These are phyloP conservation scores for Acanthamoeba culbertsoni DNA, from an alignment of 208 protist genomes.

Conservation along the genomic window DNA sequence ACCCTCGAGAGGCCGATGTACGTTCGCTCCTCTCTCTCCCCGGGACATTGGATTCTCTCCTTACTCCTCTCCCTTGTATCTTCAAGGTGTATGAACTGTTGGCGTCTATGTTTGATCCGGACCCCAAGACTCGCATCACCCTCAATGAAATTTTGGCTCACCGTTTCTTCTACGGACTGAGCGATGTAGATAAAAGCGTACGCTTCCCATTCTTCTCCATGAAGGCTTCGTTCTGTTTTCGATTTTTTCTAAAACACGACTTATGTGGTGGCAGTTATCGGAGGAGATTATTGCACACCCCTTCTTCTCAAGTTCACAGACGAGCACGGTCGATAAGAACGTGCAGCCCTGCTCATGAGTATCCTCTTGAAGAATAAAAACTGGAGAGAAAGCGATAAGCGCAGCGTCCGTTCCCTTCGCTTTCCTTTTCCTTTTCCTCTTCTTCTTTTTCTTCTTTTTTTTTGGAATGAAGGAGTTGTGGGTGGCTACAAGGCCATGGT, in stretches of 20 bases:
- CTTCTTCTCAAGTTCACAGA: neutral
- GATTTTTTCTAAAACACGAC: neutral
- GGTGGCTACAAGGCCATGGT: slow-evolving; percentile 29
- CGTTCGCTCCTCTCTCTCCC: neutral
- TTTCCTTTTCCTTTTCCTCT: too few relatives aligned
- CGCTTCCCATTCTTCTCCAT: neutral
- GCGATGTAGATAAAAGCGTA: neutral
- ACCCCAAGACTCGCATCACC: slow-evolving; percentile 41
- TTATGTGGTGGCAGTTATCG: neutral
- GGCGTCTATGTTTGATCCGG: neutral
- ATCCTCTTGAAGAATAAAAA: too few relatives aligned
- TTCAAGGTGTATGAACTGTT: neutral
- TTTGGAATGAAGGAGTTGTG: neutral
- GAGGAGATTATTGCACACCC: neutral
- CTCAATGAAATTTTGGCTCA: neutral
- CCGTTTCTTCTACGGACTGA: neutral
- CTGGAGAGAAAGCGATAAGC: too few relatives aligned
- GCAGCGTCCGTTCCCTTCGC: too few relatives aligned
- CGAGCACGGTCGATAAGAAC: neutral
- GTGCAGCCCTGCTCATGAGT: neutral
- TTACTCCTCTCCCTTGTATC: neutral
- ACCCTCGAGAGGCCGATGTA: neutral
- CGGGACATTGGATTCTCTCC: too few relatives aligned
- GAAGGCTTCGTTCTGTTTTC: neutral
- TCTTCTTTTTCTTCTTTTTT: too few relatives aligned